Percentiles rank a stretch among this genome's conserved stretches.
phyloP scores from a whole-genome alignment of 2,329 filamentous ascomycete genomes.

The Botrytis galanthina region DNA sequence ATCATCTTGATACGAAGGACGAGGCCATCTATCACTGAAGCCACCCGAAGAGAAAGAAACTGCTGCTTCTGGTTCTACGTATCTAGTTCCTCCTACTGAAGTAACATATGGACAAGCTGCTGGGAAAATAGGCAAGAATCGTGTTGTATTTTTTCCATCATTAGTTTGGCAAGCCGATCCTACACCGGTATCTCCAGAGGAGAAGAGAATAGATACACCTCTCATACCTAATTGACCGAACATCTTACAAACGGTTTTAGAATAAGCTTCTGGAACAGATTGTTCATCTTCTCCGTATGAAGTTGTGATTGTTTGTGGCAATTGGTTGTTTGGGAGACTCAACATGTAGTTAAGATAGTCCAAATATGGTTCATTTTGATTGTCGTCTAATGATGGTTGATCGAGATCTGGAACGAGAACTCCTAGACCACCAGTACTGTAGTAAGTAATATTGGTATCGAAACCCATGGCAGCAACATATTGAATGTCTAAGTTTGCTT shows the following conservation, averaged over 20 bases:
- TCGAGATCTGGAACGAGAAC: conserved; percentile 42
- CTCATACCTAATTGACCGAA: conserved; percentile 63
- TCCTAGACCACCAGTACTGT: conserved; percentile 55
- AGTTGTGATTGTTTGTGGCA: conserved; percentile 62
- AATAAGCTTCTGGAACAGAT: conserved; percentile 59
- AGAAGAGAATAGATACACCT: conserved; percentile 61
- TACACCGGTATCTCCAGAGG: conserved; percentile 57
- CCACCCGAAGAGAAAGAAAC: conserved; percentile 45
- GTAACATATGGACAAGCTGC: conserved; percentile 67
- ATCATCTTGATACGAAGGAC: conserved; percentile 47
- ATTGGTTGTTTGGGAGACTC: conserved; percentile 44
- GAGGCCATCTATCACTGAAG: conserved; percentile 51
- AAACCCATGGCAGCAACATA: conserved; percentile 53
- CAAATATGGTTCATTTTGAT: conserved; percentile 67
- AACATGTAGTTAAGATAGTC: conserved; percentile 58
- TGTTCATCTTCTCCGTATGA: conserved; percentile 70
- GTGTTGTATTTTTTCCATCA: conserved; percentile 55
- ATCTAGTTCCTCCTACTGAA: conserved; percentile 58
- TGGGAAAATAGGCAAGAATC: conserved; percentile 61
- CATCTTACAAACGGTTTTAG: conserved; percentile 58
- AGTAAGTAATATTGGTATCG: conserved; percentile 52
- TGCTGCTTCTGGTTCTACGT: conserved; percentile 46
- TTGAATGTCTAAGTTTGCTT: conserved; percentile 44
- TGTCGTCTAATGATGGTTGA: conserved; percentile 45
- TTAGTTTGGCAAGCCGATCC: conserved; percentile 53